Conservation (phyloP, 2,329 filamentous ascomycete genomes). For the Hymenoscyphus salicellus region DNA sequence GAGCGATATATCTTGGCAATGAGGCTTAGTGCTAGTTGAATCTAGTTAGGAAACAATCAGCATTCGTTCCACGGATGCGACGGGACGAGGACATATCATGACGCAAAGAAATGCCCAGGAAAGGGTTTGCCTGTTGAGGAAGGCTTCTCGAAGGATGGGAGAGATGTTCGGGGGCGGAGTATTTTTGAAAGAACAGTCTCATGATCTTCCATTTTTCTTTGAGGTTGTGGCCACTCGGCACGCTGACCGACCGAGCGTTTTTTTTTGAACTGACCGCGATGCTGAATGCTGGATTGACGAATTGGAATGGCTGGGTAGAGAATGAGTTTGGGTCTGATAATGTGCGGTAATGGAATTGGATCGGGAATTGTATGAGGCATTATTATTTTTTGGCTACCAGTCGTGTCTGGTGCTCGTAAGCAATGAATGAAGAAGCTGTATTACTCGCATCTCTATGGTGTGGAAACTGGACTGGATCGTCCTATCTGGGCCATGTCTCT, state of each 20-base stretch:
- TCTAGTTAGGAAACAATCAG: background rate
- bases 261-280: background rate
- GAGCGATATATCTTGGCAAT: conserved; percentile 1
- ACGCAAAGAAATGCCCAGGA: background rate
- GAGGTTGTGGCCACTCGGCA: background rate
- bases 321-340: too few species aligned
- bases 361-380: background rate
- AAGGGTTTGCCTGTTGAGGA: background rate
- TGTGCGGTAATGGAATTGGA: too few species aligned
- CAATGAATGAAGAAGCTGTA: background rate
- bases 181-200: background rate
- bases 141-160: background rate
- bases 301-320: background rate
- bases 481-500: background rate
- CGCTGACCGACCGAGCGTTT: background rate
- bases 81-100: background rate
- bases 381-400: background rate
- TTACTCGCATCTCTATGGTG: background rate
- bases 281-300: background rate
- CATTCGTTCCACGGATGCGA: background rate
- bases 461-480: background rate
- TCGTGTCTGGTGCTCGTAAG: background rate
- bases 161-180: background rate
- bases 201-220: background rate
- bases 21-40: background rate